Base-by-base conservation (phyloP, 176 grass and related monocot species). In the Zea mays region DNA sequence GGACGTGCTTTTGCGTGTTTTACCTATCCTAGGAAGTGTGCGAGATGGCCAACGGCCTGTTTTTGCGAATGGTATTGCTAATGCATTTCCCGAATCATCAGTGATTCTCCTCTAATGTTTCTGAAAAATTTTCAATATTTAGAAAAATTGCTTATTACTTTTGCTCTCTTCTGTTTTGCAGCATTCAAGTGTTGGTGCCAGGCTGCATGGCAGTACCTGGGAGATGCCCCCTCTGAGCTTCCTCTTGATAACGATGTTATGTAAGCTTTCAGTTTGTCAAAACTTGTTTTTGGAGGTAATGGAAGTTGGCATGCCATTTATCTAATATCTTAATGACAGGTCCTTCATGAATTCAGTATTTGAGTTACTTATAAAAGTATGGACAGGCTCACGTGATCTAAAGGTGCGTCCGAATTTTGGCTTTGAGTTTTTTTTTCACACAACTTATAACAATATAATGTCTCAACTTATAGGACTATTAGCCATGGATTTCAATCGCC, bases 281-380 rank as follows among this genome's bases (percentile, higher is more conserved):
- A 40, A 12, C 9, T 57, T 45, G 7, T 36, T 50, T 88, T 59
- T 14, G 35, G 14, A 13, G 67, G 17, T 85, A 85, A 81, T 82
- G 38, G 19, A 59, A 88, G 4, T 41, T 50, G 54, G 45, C 74
- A 82, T 58, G 46, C 57, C 56, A 65, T 69, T 36, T 84, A 36
- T 62, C 13, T 60, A 47, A 79, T 60, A 67, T 85, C 83, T 65
- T 12, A 65, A 46, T 76, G 59, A 15, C 79, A 97, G 94, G 94
- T 97, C 94, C 16, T 97, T 97, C 72, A 97, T 97, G 88, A 97
- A 97, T 90, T 97, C 94, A 52, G 91, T 93, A 76, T 97, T 97
- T 87, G 94, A 97, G 55, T 81, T 97, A 77, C 79, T 97, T 74
- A 77, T 91, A 63, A 97, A 92, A 93, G 93, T 90, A 55, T 97